phyloP scores from a whole-genome alignment of 306 rosid species.

The Corylus heterophylla region DNA sequence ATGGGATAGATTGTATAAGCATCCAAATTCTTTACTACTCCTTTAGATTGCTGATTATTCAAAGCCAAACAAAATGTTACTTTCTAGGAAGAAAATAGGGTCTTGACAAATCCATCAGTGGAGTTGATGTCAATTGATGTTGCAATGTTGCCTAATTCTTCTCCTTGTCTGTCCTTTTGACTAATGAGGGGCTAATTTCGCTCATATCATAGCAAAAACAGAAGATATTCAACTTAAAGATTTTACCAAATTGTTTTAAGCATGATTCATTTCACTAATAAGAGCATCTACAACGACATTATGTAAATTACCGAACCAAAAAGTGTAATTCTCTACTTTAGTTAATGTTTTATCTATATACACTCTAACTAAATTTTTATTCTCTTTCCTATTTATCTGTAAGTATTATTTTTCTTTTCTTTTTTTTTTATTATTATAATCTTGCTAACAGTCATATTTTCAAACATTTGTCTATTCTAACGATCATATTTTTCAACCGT shows the following conservation, averaged over 20 bases:
- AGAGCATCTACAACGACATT: too few species aligned
- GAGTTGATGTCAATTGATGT: constrained; percentile 17
- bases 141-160: not conserved
- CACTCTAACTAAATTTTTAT: too few species aligned
- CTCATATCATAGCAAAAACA: constrained; percentile 68
- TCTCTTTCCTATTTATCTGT: too few species aligned
- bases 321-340: too few species aligned
- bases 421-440: too few species aligned
- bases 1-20: constrained; percentile 13
- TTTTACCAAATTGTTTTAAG: constrained; percentile 20
- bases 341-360: too few species aligned
- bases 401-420: too few species aligned
- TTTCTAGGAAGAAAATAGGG: constrained; percentile 35
- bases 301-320: too few species aligned
- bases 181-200: constrained; percentile 23
- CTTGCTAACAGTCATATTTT: too few species aligned
- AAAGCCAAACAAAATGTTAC: constrained; percentile 29
- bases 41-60: constrained; percentile 5
- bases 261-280: too few species aligned
- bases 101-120: constrained; percentile 12
- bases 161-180: constrained; percentile 17
- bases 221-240: constrained; percentile 81
- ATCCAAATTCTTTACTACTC: constrained; percentile 24
- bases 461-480: too few species aligned
- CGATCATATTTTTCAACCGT: too few species aligned